Conservation (phyloP, 2,329 filamentous ascomycete genomes). For the Akanthomyces muscarius region DNA sequence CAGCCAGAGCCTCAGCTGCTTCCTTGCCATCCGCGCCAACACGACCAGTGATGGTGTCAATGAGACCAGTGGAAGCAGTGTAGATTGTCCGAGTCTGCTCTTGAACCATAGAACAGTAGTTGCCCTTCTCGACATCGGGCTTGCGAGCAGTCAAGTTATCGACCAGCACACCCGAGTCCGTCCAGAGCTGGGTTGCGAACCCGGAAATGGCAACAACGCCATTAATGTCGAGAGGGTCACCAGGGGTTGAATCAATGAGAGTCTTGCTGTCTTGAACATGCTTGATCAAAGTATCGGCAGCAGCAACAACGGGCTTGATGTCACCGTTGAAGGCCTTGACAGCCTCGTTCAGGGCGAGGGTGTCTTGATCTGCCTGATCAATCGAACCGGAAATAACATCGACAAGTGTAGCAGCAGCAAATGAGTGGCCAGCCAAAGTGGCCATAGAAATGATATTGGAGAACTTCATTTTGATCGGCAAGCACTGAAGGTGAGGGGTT, state of each 20-base stretch:
- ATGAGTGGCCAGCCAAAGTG: neutral
- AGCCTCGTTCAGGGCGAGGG: neutral
- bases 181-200: neutral
- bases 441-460: neutral
- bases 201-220: neutral
- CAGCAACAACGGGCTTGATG: neutral
- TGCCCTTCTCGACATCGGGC: neutral
- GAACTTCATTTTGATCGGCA: constrained; percentile 4
- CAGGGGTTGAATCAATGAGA: neutral
- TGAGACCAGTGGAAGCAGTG: neutral
- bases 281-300: neutral
- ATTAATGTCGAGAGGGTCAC: neutral
- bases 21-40: neutral
- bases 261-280: neutral
- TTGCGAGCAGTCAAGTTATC: neutral
- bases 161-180: neutral
- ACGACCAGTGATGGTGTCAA: neutral
- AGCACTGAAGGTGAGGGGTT: too few species aligned
- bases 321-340: neutral
- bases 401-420: neutral
- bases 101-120: neutral
- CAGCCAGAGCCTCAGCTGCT: too few species aligned
- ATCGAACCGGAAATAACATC: neutral
- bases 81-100: neutral
- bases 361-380: neutral